Conservation (phyloP, 73 alveolate genomes). For the Halteria grandinella region DNA sequence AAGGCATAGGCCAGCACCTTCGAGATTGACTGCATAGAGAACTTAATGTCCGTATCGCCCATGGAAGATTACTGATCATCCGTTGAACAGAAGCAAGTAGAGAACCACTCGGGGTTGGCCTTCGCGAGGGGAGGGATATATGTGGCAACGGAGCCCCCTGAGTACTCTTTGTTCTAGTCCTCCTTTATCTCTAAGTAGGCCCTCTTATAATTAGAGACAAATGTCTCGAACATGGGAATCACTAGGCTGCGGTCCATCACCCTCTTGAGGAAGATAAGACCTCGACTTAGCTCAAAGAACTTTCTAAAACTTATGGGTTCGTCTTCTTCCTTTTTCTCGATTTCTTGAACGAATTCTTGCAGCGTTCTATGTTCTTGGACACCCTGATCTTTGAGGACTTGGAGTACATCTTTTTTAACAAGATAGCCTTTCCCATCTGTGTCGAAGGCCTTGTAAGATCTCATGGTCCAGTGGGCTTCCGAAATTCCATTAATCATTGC, state of each 20-base stretch:
- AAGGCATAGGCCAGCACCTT: conserved; percentile 32
- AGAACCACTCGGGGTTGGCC: conserved; percentile 26
- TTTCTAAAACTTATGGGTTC: background rate
- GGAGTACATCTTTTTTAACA: background rate
- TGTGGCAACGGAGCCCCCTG: conserved; percentile 46
- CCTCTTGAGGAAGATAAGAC: conserved; percentile 16
- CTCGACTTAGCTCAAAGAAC: conserved; percentile 16
- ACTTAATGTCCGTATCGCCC: conserved; percentile 30
- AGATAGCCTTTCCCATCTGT: conserved; percentile 23
- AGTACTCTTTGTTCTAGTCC: background rate
- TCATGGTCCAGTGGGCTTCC: conserved; percentile 69
- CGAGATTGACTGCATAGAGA: conserved; percentile 42
- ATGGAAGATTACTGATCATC: conserved; percentile 48
- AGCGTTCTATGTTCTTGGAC: conserved; percentile 3
- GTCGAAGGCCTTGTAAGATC: conserved; percentile 28
- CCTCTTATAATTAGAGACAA: background rate
- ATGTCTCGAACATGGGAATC: background rate
- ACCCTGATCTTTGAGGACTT: background rate
- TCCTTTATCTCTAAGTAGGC: background rate
- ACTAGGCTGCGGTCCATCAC: conserved; percentile 1
- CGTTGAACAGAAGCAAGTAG: conserved; percentile 42
- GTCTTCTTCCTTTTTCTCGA: background rate
- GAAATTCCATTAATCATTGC: no score
- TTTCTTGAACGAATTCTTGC: background rate
- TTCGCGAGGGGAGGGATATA: conserved; percentile 61